Evolutionary conservation across 768 basidiomycete species (phyloP), one percentile per base, ranked within the genome.

Genomic region (Hypholoma fasciculare): DNA sequence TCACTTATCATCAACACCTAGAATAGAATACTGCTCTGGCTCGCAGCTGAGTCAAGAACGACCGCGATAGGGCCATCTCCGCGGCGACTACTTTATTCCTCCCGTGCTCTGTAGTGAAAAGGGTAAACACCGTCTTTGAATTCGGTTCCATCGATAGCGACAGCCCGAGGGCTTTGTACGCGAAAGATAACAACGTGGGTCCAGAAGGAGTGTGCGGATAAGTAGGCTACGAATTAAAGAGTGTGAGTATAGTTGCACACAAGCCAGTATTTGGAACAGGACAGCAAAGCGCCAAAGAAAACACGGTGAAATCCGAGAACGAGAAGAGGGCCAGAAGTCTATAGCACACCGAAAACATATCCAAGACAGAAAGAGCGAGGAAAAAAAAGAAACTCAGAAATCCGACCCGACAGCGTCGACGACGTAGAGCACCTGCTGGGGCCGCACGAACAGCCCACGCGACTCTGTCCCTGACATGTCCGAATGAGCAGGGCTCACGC

Each of bases 371-470:
- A 51, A 60, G n/a, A 17, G 17, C 6, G 42, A 30, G 23, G 30
- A 37, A 23, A 48, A 8, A 34, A 12, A 46, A 46, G 26, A 19
- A 34, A 47, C 14, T 82, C 70, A 88, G 51, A 87, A 67, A 73
- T 87, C 85, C 12, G 80, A 73, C 4, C 86, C 90, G 42, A 90
- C 85, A 37, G 92, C 92, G 68, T 92, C 90, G 36, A 94, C 85
- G 27, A 94, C 92, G 68, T 94, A 93, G 53, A 94, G 75, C 55
- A 94, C 90, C 69, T 93, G 91, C 71, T 91, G 89, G 4, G 92
- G 92, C 54, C 92, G 75, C 48, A 94, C 91, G 66, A 94, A 94
- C 47, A 94, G 67, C 1, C 92, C 92, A 63, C 91, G 72, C 0
- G 86, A 82, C 72, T 94, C 81, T 59, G 73, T 70, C 34, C 71